Evolutionary conservation across 2,329 filamentous ascomycete species (phyloP).

Genomic region (Fusarium marasasianum): DNA sequence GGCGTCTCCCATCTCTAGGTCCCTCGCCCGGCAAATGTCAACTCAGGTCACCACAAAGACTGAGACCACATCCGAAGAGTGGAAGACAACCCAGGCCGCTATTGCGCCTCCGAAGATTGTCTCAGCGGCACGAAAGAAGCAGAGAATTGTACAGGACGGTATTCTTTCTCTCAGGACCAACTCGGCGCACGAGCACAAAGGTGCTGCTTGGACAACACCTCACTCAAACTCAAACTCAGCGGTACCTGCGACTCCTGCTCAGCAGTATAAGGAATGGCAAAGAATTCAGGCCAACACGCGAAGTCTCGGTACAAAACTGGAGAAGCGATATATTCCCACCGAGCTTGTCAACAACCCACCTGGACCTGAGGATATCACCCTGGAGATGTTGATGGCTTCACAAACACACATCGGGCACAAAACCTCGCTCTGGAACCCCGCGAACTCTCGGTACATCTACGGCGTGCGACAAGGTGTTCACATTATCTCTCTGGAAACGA

Average conservation of each 20-base stretch:
- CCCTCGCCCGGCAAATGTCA: conserved; percentile 47
- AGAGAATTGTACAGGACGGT: conserved; percentile 46
- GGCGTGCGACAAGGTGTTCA: conserved; percentile 89
- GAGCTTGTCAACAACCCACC: conserved; percentile 78
- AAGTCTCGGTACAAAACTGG: conserved; percentile 59
- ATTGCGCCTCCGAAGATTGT: conserved; percentile 37
- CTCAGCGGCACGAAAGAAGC: conserved; percentile 46
- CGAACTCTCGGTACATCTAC: conserved; percentile 93
- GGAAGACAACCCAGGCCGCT: conserved; percentile 36
- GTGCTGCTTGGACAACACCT: conserved; percentile 46
- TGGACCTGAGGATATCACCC: conserved; percentile 79
- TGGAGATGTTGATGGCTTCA: conserved; percentile 88
- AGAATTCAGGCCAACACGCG: conserved; percentile 55
- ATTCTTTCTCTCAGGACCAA: conserved; percentile 49
- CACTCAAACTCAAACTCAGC: conserved; percentile 47
- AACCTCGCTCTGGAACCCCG: conserved; percentile 92
- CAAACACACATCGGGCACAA: conserved; percentile 92
- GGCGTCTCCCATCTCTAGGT: conserved; percentile 54
- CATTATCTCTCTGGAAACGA: conserved; percentile 91
- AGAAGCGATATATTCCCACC: conserved; percentile 70
- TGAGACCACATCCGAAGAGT: conserved; percentile 30
- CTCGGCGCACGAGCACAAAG: conserved; percentile 48
- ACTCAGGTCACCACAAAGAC: conserved; percentile 37
- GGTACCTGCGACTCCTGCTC: conserved; percentile 49
- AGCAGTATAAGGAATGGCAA: conserved; percentile 53